Evolutionary conservation across 2,329 filamentous ascomycete species (phyloP), one percentile per base, ranked within the genome.

Genomic region (Botryotinia globosa): DNA sequence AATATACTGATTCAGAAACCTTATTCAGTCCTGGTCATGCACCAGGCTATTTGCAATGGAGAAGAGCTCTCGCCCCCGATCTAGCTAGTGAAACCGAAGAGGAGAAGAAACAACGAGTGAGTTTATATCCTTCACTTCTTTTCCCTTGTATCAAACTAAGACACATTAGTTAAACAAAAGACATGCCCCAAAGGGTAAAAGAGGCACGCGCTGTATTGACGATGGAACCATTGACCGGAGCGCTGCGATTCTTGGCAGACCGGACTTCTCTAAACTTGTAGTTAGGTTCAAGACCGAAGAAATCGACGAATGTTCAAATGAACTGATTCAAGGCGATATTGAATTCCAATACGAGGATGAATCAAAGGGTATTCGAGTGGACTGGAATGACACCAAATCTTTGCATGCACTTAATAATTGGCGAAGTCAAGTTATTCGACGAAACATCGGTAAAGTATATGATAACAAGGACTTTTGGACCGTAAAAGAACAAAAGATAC

Each of bases 181-280:
- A 32, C 69, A 66, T 12, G 45, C 58, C 2, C 45, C 58, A 8
- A 54, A 25, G 16, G n/a, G 45, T 42, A 51, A 65, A 34, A 45
- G 69, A 56, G 69, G 69, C 18, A 29, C n/a, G 18, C 45, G 59
- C 25, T 71, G 61, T 20, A 45, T 71, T 10, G 37, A 71, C 10
- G 69, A 71, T 45, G 69, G 59, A 22, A 71, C 69, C 7, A 42
- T 65, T 29, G 69, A 66, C 6, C 59, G 69, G n/a, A 54, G 37
- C 0, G 20, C n/a, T 1, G 45, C 69, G 8, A 4, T 44, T 22
- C 1, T 71, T 18, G 61, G 48, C 20, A 32, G 56, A 7, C 37
- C 37, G n/a, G 42, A 54, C 25, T 22, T 4, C 4, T 54, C 45
- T 6, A 51, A 54, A 18, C 45, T 65, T 20, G 10, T 56, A 2